These are phyloP conservation scores for Phytophthora sansomeana DNA, from an alignment of 352 stramenopile species.

Conservation along the genomic window DNA sequence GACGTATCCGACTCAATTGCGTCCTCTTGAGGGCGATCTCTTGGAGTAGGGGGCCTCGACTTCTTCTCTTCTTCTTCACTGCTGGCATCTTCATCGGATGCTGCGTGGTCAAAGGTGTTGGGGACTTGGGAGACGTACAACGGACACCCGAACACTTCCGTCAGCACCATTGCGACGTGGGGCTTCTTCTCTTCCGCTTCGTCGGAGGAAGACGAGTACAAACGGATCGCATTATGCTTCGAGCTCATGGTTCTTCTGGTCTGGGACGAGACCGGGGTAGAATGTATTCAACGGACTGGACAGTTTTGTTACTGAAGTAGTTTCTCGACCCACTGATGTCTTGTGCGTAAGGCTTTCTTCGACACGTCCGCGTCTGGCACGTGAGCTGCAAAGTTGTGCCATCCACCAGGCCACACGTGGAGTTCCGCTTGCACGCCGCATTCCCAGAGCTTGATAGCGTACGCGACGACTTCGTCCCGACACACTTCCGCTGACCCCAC, in stretches of 20 bases:
- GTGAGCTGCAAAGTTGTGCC: conserved; percentile 33
- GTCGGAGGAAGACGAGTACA: conserved; percentile 15
- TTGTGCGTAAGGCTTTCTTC: conserved; percentile 29
- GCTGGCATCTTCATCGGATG: not conserved
- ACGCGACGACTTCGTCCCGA: conserved; percentile 37
- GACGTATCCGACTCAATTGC: conserved; percentile 3
- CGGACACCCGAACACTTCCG: not conserved
- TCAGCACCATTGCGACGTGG: not conserved
- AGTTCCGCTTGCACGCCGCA: conserved; percentile 28
- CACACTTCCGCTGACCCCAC: conserved; percentile 34
- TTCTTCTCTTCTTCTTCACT: conserved; percentile 16
- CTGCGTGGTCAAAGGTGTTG: not conserved
- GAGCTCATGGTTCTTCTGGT: conserved; percentile 17
- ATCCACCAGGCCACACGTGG: conserved; percentile 36
- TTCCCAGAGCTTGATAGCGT: conserved; percentile 33
- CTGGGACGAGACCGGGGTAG: not conserved
- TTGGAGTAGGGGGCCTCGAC: not conserved
- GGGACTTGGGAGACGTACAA: not conserved
- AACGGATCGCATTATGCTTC: conserved; percentile 2
- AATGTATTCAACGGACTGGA: not conserved
- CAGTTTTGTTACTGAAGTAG: conserved; percentile 2
- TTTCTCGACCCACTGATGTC: conserved; percentile 32
- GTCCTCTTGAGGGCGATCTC: not conserved
- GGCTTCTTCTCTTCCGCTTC: conserved; percentile 3
- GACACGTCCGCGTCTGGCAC: conserved; percentile 26